These are phyloP conservation scores for Pinus taeda DNA, from an alignment of 75 land plant species.

Conservation along the genomic window DNA sequence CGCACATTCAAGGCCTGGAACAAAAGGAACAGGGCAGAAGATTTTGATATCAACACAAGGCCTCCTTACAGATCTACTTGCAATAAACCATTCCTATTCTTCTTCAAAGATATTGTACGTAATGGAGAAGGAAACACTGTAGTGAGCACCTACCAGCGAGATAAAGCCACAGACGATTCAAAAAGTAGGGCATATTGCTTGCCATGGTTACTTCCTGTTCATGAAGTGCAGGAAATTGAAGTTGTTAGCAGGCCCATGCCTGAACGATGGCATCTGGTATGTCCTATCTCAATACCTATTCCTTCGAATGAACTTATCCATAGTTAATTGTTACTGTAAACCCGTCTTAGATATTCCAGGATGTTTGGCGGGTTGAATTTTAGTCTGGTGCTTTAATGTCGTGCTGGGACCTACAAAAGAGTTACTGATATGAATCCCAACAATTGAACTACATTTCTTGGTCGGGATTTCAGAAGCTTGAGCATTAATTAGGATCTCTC, in stretches of 20 bases:
- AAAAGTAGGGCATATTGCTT: slow-evolving; percentile 18
- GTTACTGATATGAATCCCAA: background rate
- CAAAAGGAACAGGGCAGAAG: slow-evolving; percentile 14
- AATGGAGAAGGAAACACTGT: slow-evolving; percentile 5
- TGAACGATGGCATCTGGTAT: slow-evolving; percentile 27
- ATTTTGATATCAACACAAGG: slow-evolving; percentile 38
- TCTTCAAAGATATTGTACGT: slow-evolving; percentile 16
- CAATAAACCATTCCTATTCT: slow-evolving; percentile 26
- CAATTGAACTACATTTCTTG: background rate
- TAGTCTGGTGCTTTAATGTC: background rate
- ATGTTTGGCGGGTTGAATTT: background rate
- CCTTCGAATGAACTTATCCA: background rate
- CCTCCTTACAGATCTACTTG: slow-evolving; percentile 16
- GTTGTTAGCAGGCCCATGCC: slow-evolving; percentile 26
- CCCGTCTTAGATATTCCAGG: background rate
- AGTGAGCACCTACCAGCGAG: slow-evolving; percentile 28
- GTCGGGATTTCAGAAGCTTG: background rate
- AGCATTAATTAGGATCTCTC: background rate
- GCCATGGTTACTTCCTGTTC: slow-evolving; percentile 13
- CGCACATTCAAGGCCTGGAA: slow-evolving; percentile 40
- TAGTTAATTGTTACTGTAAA: slow-evolving; percentile 1
- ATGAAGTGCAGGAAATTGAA: slow-evolving; percentile 19
- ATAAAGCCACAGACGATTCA: slow-evolving; percentile 8
- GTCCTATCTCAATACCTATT: background rate
- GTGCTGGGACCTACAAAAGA: background rate